Evolutionary conservation across 108 stramenopile genomes (phyloP), one percentile per base, ranked within the genome.

Genomic region (Aurantiochytrium sp.): DNA sequence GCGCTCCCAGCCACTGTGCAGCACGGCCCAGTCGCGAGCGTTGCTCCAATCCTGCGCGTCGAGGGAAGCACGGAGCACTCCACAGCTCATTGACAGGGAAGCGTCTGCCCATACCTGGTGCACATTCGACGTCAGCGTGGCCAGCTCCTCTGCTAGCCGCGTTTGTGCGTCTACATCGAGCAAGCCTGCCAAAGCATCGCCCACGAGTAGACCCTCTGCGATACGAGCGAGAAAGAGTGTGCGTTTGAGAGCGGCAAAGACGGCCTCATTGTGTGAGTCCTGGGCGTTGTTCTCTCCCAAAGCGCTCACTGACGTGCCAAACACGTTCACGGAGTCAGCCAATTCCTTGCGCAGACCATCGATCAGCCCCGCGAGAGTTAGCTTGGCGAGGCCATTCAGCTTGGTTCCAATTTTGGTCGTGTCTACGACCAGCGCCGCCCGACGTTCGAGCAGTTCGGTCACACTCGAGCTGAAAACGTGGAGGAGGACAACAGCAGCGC

Each of bases 1-100:
- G n/a, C 76, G 76, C 76, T 83, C 76, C 76, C 76, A 83, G 10
- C 76, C 76, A 12, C 76, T 53, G 51, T 83, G 51, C 12, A 83
- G 76, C 49, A 83, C 28, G 19, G 45, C 51, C 76, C 76, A 83
- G 76, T 83, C 76, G n/a, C 76, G 76, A 25, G 76, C 19, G 51
- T 83, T 47, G 28, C 25, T 25, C 76, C 76, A 83, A 45, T 83
- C 76, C 76, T 83, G 76, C 4, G 76, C 45, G 5, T 3, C 5
- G 19, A 83, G 51, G 10, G 76, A 83, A 6, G n/a, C n/a, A 12
- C 23, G 14, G 23, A 83, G 51, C n/a, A 83, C 76, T 6, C 51
- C 76, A 6, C 49, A 53, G 76, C 76, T 83, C 76, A 83, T 83
- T 8, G 76, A 47, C 16, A 83, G 5, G 6, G 76, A 53, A 16